Percentiles rank a stretch among this genome's conserved stretches.
These are phyloP conservation scores for Crataegus laevigata DNA, from an alignment of 306 rosid genomes.

Conservation along the genomic window DNA sequence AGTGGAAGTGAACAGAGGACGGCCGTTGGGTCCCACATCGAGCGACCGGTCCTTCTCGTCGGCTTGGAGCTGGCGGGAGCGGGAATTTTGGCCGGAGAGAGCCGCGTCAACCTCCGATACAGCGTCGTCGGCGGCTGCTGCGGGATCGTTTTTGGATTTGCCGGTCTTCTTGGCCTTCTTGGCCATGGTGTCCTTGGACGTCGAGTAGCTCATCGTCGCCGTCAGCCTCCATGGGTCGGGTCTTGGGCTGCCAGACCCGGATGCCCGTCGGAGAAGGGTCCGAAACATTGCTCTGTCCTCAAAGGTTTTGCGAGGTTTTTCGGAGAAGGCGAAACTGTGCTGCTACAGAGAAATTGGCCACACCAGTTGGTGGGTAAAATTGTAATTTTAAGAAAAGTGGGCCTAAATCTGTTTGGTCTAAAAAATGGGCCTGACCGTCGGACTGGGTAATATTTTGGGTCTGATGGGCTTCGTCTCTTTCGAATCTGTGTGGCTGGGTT, in stretches of 20 bases:
- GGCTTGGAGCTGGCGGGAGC: conserved; percentile 54
- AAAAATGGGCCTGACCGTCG: background rate
- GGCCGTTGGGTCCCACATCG: conserved; percentile 61
- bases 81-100: conserved; percentile 40
- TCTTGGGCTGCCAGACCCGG: conserved; percentile 17
- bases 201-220: conserved; percentile 27
- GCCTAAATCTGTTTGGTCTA: background rate
- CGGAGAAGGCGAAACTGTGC: background rate
- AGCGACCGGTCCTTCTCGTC: conserved; percentile 66
- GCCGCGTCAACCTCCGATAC: conserved; percentile 30
- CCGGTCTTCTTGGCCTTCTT: conserved; percentile 28
- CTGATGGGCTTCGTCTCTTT: background rate
- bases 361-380: background rate
- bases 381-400: background rate
- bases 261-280: conserved; percentile 34
- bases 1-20: conserved; percentile 59
- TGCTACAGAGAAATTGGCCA: background rate
- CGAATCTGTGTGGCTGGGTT: background rate
- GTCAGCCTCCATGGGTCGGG: conserved; percentile 12
- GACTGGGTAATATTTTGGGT: background rate
- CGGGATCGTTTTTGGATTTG: conserved; percentile 26
- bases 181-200: conserved; percentile 21
- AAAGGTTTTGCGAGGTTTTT: conserved; percentile 32
- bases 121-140: conserved; percentile 11
- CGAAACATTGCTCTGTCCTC: conserved; percentile 43